phyloP scores from a whole-genome alignment of 805 yeast species.

The Osmozyma mogii region DNA sequence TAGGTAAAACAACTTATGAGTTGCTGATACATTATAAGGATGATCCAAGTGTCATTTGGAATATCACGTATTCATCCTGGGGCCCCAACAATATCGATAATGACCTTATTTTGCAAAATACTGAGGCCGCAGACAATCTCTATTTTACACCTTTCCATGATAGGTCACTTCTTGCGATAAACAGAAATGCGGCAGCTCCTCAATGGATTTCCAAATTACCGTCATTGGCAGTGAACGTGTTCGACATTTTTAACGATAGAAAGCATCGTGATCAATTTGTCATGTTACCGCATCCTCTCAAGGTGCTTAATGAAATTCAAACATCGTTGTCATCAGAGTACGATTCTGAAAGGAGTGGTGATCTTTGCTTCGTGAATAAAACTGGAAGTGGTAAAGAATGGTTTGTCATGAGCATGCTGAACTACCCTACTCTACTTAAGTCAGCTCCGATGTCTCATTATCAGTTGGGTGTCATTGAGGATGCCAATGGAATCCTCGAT shows the following conservation, averaged over 20 bases:
- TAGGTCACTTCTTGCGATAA: conserved; percentile 68
- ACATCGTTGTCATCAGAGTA: conserved; percentile 12
- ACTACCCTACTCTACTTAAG: conserved; percentile 75
- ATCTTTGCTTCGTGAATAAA: conserved; percentile 57
- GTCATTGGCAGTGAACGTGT: conserved; percentile 64
- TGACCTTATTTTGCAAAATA: conserved; percentile 41
- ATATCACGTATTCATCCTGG: conserved; percentile 82
- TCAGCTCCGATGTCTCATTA: conserved; percentile 73
- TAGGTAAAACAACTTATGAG: conserved; percentile 70
- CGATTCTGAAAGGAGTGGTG: conserved; percentile 14
- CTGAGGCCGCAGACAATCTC: conserved; percentile 58
- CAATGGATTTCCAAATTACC: conserved; percentile 75
- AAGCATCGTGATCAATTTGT: conserved; percentile 29
- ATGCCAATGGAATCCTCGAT: conserved; percentile 13
- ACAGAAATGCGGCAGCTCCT: conserved; percentile 59
- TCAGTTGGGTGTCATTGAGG: conserved; percentile 29
- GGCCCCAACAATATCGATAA: conserved; percentile 81
- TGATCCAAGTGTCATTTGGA: conserved; percentile 58
- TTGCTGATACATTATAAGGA: conserved; percentile 68
- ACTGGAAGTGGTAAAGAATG: conserved; percentile 59
- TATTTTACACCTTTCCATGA: conserved; percentile 83
- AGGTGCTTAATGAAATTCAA: conserved; percentile 28
- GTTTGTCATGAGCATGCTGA: conserved; percentile 75
- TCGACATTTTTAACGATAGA: conserved; percentile 52
- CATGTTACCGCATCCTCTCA: conserved; percentile 63